phyloP scores from a whole-genome alignment of 1,284 basidiomycete species.

The Bondarzewia mesenterica region DNA sequence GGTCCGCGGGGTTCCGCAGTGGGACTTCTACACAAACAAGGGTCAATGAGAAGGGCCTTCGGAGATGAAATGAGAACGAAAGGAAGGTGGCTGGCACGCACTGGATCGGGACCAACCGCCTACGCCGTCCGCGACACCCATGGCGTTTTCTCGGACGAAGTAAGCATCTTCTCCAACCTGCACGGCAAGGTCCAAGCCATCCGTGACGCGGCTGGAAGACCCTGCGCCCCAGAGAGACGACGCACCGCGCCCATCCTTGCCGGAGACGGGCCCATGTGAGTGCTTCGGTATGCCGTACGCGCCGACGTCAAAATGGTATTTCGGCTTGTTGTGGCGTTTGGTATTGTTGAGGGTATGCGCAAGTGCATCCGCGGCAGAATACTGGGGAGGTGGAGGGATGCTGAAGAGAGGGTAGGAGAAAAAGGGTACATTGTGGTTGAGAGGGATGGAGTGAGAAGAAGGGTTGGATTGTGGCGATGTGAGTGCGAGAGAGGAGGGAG shows the following conservation, averaged over 20 bases:
- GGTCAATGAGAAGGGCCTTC: constrained; percentile 2
- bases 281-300: constrained; percentile 61
- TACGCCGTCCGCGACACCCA: constrained; percentile 86
- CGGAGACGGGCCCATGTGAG: constrained; percentile 19
- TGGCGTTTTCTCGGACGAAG: constrained; percentile 73
- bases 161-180: constrained; percentile 85
- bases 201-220: constrained; percentile 10
- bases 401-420: constrained; percentile 14
- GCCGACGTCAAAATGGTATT: constrained; percentile 63
- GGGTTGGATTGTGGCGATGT: constrained; percentile 25
- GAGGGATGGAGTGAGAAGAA: constrained; percentile 34
- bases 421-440: constrained; percentile 29
- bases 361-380: constrained; percentile 20
- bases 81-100: constrained; percentile 14
- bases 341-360: constrained; percentile 13
- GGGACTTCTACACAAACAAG: not conserved
- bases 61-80: not conserved
- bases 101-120: constrained; percentile 72
- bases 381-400: constrained; percentile 15
- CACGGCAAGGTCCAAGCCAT: constrained; percentile 42
- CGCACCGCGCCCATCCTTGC: constrained; percentile 22
- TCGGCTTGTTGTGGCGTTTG: constrained; percentile 31
- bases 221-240: constrained; percentile 13
- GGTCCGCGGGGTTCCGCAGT: constrained; percentile 11
- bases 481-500: constrained; percentile 36